Base-by-base conservation (phyloP, 352 stramenopile genomes). In the Pythium dissimile region DNA sequence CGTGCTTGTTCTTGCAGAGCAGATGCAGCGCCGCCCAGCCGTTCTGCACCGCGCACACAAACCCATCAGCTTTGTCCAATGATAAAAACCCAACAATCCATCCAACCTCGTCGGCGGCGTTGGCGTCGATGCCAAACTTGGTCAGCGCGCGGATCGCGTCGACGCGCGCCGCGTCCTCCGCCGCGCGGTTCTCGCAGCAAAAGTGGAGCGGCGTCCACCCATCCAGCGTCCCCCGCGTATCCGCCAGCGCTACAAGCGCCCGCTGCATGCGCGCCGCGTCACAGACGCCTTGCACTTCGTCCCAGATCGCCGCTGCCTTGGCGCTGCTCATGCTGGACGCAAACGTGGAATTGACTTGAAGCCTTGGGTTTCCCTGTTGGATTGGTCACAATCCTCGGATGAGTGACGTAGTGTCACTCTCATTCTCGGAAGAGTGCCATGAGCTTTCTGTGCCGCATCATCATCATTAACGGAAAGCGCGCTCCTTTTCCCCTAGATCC, bases 151-250 rank as follows among this genome's bases (percentile, higher is more conserved):
- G 54, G 44, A 94, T 60, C 15, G 62, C 71, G 28, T 64, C 50
- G 21, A 71, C 74, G 16, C 80, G 76, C 9, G 45, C 48, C 26
- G 45, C 46, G 41, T 84, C 66, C 16, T 64, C 60, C 43, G 85
- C 64, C 5, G 58, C 59, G 32, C 75, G 75, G 48, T 92, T 92
- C 34, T 91, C 80, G 31, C 80, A 82, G 21, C 76, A 48, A 37
- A 80, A 94, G 41, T 92, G 84, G 52, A 94, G 71, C 48, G 80
- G 80, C 24, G 80, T 84, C 84, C 84, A 94, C 32, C 80, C 80
- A 47, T 94, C 84, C 32, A 88, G 59, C 61, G 72, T 7, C 2
- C 66, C 45, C 10, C 44, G 55, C 10, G 27, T 26, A 11, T 70
- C 67, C 18, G 12, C 37, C 0, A 59, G 1, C 38, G 18, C 28